Evolutionary conservation across 2,329 filamentous ascomycete genomes (phyloP).

Genomic region (Fragosphaeria purpurea): DNA sequence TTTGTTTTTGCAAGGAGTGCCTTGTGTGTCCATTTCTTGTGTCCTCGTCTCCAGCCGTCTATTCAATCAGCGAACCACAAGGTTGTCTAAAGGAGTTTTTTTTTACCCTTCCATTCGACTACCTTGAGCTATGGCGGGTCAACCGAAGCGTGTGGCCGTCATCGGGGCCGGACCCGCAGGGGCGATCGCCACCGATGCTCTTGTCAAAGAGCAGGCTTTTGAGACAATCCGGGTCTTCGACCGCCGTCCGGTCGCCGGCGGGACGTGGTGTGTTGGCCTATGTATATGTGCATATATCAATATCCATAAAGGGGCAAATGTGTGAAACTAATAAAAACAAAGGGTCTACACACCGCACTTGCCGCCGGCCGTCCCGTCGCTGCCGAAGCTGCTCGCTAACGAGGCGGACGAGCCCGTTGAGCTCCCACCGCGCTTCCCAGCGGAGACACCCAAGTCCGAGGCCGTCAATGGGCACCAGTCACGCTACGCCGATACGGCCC

Average conservation of each 20-base stretch:
- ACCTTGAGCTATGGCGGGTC: too few species aligned
- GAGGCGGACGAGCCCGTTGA: slow-evolving; percentile 33
- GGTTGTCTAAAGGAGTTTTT: too few species aligned
- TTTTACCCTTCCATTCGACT: too few species aligned
- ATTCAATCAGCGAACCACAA: too few species aligned
- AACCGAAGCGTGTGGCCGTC: slow-evolving; percentile 24
- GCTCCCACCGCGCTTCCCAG: slow-evolving; percentile 37
- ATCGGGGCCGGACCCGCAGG: slow-evolving; percentile 34
- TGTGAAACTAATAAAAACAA: background rate
- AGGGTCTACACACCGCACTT: slow-evolving; percentile 3
- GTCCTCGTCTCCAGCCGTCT: too few species aligned
- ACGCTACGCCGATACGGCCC: slow-evolving; percentile 1
- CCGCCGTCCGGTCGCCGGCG: slow-evolving; percentile 28
- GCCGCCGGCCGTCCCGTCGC: slow-evolving; percentile 17
- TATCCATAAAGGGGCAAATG: too few species aligned
- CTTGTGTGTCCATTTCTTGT: too few species aligned
- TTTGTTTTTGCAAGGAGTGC: too few species aligned
- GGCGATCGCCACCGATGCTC: slow-evolving; percentile 11
- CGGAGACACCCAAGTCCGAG: slow-evolving; percentile 27
- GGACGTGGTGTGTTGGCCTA: slow-evolving; percentile 29
- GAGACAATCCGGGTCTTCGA: slow-evolving; percentile 32
- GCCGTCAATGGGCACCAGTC: slow-evolving; percentile 4
- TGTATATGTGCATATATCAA: too few species aligned
- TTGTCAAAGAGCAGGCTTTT: slow-evolving; percentile 29
- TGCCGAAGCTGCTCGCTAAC: slow-evolving; percentile 32